A percentile compares a stretch with the other conserved stretches of the same genome.
These are phyloP conservation scores for Myxozyma sirexii DNA, from an alignment of 805 yeast genomes.

Conservation along the genomic window DNA sequence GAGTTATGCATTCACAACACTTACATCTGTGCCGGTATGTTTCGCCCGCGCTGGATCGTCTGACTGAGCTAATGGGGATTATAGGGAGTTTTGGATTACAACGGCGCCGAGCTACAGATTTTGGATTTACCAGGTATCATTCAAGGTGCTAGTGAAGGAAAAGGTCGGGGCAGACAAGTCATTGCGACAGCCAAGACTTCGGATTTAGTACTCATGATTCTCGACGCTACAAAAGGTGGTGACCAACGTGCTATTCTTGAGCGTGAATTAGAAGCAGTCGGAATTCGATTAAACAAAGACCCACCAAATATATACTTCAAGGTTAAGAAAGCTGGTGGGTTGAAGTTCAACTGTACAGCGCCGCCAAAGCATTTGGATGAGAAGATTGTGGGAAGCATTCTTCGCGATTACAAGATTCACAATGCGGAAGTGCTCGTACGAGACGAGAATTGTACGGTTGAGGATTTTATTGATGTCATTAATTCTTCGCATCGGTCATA, in stretches of 20 bases:
- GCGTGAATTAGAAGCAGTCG: slow-evolving; percentile 88
- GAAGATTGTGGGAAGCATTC: slow-evolving; percentile 70
- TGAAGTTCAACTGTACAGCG: slow-evolving; percentile 74
- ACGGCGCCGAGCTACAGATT: slow-evolving; percentile 95
- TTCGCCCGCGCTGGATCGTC: background rate
- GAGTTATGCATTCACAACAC: slow-evolving; percentile 90
- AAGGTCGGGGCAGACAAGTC: slow-evolving; percentile 97
- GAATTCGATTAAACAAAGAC: slow-evolving; percentile 80
- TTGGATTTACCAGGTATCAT: slow-evolving; percentile 98
- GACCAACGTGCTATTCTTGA: slow-evolving; percentile 88
- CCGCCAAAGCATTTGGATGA: slow-evolving; percentile 85
- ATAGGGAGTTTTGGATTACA: slow-evolving; percentile 82
- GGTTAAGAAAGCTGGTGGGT: slow-evolving; percentile 86
- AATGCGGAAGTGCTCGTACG: slow-evolving; percentile 91
- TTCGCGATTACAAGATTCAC: slow-evolving; percentile 65
- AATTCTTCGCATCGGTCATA: slow-evolving; percentile 87
- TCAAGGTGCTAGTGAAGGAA: slow-evolving; percentile 94
- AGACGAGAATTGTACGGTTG: slow-evolving; percentile 87
- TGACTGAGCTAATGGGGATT: background rate
- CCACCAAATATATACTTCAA: slow-evolving; percentile 80
- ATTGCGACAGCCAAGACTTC: slow-evolving; percentile 93
- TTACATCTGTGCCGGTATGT: slow-evolving; percentile 80
- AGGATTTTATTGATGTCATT: slow-evolving; percentile 88
- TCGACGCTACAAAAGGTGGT: slow-evolving; percentile 92
- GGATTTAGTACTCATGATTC: slow-evolving; percentile 86